phyloP scores from a whole-genome alignment of 345 rosid species.

The Corchorus olitorius region DNA sequence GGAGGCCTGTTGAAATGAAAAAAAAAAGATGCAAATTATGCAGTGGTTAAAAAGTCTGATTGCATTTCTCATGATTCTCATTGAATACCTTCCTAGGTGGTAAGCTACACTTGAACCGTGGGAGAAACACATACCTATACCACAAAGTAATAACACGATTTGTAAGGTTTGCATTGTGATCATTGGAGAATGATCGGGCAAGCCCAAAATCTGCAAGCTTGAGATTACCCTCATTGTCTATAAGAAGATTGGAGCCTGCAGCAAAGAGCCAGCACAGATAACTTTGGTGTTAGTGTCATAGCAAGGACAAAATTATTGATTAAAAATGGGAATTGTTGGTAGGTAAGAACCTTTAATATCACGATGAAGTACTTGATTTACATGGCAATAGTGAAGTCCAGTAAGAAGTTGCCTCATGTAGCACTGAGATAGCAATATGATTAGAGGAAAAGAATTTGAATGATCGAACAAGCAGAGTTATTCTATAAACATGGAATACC shows the following conservation, averaged over 20 bases:
- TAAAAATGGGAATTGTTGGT: neutral
- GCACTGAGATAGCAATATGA: slow-evolving; percentile 51
- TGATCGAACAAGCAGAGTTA: neutral
- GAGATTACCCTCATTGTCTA: slow-evolving; percentile 87
- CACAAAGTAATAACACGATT: slow-evolving; percentile 93
- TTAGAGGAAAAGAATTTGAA: neutral
- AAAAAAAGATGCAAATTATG: neutral
- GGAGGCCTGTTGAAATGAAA: slow-evolving; percentile 68
- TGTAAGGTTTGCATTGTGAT: slow-evolving; percentile 74
- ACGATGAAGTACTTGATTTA: slow-evolving; percentile 95
- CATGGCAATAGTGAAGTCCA: slow-evolving; percentile 94
- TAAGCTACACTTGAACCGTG: neutral
- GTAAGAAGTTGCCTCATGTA: slow-evolving; percentile 98
- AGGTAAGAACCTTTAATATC: slow-evolving; percentile 79
- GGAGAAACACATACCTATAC: slow-evolving; percentile 66
- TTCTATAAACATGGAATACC: slow-evolving; percentile 40
- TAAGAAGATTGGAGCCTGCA: slow-evolving; percentile 96
- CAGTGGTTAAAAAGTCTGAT: neutral
- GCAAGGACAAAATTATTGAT: neutral
- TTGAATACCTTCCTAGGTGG: neutral
- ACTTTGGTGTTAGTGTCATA: neutral
- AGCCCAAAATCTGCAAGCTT: slow-evolving; percentile 98
- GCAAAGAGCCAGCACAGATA: slow-evolving; percentile 17
- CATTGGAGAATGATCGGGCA: slow-evolving; percentile 80
- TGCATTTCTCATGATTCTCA: slow-evolving; percentile 1